Percentiles rank a stretch among this genome's conserved stretches.
Evolutionary conservation across 1,284 basidiomycete species (phyloP).

Genomic region (Ceratobasidium sp.): DNA sequence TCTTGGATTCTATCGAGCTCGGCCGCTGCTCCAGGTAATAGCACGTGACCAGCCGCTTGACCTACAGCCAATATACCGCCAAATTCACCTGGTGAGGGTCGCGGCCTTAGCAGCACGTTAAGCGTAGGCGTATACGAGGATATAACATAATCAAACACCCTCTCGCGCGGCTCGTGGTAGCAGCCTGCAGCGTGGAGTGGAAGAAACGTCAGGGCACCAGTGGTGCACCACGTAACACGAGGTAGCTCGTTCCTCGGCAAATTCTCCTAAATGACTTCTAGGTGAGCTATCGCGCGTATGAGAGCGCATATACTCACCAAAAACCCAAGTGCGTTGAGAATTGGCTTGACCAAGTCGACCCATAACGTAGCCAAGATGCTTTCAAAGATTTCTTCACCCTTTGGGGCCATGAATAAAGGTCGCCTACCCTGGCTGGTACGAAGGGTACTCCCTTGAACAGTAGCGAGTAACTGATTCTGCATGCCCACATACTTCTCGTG

Average conservation of each 20-base stretch:
- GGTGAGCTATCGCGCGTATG: no score
- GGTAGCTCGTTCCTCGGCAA: background rate
- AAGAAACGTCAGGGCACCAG: slow-evolving; percentile 17
- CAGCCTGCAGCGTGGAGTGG: slow-evolving; percentile 29
- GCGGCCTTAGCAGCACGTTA: background rate
- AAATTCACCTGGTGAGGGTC: background rate
- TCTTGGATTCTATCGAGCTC: background rate
- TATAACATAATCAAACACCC: slow-evolving; percentile 2
- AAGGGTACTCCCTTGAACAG: background rate
- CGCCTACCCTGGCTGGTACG: background rate
- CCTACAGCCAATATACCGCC: slow-evolving; percentile 7
- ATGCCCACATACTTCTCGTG: background rate
- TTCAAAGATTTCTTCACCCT: background rate
- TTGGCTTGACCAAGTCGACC: background rate
- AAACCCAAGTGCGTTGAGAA: background rate
- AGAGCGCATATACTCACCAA: background rate
- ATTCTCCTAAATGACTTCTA: background rate
- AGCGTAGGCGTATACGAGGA: slow-evolving; percentile 42
- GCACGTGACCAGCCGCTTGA: background rate
- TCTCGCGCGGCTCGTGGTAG: background rate
- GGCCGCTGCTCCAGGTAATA: background rate
- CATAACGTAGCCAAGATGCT: background rate
- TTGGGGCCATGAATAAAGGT: background rate
- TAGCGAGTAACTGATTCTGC: background rate
- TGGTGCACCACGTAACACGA: slow-evolving; percentile 30